These are phyloP conservation scores for Penicillium bialowiezense DNA, from an alignment of 495 filamentous ascomycete genomes.

Conservation along the genomic window DNA sequence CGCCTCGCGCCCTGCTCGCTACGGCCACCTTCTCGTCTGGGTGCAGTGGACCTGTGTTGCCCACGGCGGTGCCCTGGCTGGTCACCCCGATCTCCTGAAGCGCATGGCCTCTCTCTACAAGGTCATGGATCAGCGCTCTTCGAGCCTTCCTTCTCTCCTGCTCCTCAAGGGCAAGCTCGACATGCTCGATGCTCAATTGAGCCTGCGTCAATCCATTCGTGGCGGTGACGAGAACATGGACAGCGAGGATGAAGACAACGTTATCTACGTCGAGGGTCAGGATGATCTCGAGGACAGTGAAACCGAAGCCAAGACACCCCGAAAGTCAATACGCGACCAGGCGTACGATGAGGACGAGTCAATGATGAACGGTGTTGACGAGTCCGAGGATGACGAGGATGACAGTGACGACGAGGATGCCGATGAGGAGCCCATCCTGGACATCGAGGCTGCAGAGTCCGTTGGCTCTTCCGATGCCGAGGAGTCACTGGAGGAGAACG, in stretches of 20 bases:
- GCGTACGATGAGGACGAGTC: constrained; percentile 44
- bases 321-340: constrained; percentile 42
- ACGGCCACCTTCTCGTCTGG: constrained; percentile 91
- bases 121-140: constrained; percentile 81
- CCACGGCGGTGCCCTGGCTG: constrained; percentile 87
- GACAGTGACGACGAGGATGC: constrained; percentile 41
- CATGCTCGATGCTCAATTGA: constrained; percentile 82
- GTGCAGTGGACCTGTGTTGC: constrained; percentile 94
- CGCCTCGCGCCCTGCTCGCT: constrained; percentile 81
- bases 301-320: constrained; percentile 31
- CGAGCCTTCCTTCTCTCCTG: constrained; percentile 75
- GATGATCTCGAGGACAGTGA: constrained; percentile 49
- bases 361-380: constrained; percentile 43
- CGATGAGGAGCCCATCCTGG: constrained; percentile 35
- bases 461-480: constrained; percentile 48
- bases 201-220: constrained; percentile 64
- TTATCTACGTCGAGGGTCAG: constrained; percentile 87
- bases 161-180: constrained; percentile 92
- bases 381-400: constrained; percentile 41
- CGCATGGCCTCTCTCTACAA: constrained; percentile 72
- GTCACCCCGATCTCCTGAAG: constrained; percentile 73
- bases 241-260: constrained; percentile 69
- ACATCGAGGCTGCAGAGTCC: constrained; percentile 46
- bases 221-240: constrained; percentile 45
- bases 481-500: constrained; percentile 44